Evolutionary conservation across 148 eudicot species (phyloP), one percentile per base, ranked within the genome.

Genomic region (Fallopia convolvulus): DNA sequence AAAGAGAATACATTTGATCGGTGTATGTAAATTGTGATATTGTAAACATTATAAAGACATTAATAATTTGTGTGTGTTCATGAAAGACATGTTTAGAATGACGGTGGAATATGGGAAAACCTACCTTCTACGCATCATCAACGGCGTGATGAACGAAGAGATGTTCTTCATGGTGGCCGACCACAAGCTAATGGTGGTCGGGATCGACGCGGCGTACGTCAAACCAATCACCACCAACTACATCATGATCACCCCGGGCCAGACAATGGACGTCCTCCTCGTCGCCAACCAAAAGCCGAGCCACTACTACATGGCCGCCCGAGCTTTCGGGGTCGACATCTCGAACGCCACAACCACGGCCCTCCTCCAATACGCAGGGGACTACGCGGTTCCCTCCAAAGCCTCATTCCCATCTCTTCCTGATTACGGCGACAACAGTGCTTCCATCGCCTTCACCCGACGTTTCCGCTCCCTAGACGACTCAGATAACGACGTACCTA

Each of bases 321-420:
- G 81, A n/a, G 76, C 81, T 0, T 76, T 23, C 20, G 82, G 46
- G 1, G 75, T 30, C 48, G 21, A 2, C 9, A 75, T 41, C 21
- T 74, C 74, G 13, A 80, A 78, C 58, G 82, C 81, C 36, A 83
- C 81, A 68, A 80, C 85, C 39, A 83, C 85, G 1, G 85, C 83
- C 0, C 20, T 83, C 23, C 11, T 83, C 17, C 14, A 56, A 11
- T 87, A 87, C 77, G n/a, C 14, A 4, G 81, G 79, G 15, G 75
- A 56, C 3, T 56, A 74, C 73, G 15, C 75, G 2, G 12, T 82
- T 4, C 75, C 82, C 4, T 5, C 76, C 2, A 46, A 79, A 0
- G 78, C 79, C 11, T 1, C 50, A 12, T 48, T 81, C 13, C 87
- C 90, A 0, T 20, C 21, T 4, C 85, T 87, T 41, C 90, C 90